Base-by-base conservation (phyloP, 2,329 filamentous ascomycete genomes). In the Aureobasidium sp. region DNA sequence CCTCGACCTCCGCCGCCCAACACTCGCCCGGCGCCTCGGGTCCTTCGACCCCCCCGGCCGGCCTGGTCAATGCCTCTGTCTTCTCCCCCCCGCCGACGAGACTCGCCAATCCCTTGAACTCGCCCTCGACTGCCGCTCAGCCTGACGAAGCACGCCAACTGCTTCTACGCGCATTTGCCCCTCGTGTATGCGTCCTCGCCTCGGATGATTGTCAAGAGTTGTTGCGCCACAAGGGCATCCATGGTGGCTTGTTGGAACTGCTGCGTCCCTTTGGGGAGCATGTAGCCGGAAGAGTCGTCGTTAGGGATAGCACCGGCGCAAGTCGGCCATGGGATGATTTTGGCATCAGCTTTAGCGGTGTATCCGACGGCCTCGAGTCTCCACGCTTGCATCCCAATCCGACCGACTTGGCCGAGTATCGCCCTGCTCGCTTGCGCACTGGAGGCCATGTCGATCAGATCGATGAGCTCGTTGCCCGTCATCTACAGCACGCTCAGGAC, bases 231-330 rank as follows among this genome's bases (percentile, higher is more conserved):
- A 98, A 98, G 70, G 94, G 94, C 0, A 88, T 97, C 60, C 75
- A 81, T 34, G 79, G 83, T 39, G 90, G 91, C 0, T 76, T 98
- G 44, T 84, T 90, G 74, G 87, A 95, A 68, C 73, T 98, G 21
- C 72, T 98, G 53, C 78, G 91, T 47, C 91, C 93, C 0, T 98
- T 95, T 71, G 93, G 93, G 25, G 93, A 98, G 70, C 80, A 78
- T 14, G 79, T 97, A 0, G 81, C 85, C 45, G 93, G 93, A 25
- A 95, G 93, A 64, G 85, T 98, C 48, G 87, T 87, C 3, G 85
- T 97, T 53, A 78, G 93, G 62, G 93, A 98, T 70, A 96, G 90
- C 65, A 83, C 88, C 60, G 91, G 93, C 7, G 81, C 85, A 38
- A 90, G 89, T 65, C 83, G 83, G 64, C 80, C 81, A 34, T 91